Percentiles rank a stretch among this genome's conserved stretches.
phyloP scores from a whole-genome alignment of 768 basidiomycete genomes.

The Boletales sp. region DNA sequence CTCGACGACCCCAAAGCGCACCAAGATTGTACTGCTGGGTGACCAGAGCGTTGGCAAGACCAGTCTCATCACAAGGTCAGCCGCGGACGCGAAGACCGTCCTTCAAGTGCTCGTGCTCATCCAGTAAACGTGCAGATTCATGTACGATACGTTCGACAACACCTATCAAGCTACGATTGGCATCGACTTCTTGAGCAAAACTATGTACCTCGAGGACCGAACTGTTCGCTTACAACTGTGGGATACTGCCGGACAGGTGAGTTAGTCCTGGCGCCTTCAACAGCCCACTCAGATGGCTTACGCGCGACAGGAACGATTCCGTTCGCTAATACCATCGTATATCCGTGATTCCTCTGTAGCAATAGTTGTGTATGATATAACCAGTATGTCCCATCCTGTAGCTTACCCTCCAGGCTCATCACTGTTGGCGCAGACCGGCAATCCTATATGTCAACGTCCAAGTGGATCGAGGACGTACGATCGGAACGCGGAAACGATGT shows the following conservation, averaged over 20 bases:
- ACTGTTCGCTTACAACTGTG: slow-evolving; percentile 96
- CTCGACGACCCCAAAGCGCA: slow-evolving; percentile 87
- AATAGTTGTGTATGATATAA: slow-evolving; percentile 98
- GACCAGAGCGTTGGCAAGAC: slow-evolving; percentile 99
- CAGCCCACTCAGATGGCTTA: slow-evolving; percentile 1
- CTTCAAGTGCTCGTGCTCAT: slow-evolving; percentile 2
- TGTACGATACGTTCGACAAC: slow-evolving; percentile 99
- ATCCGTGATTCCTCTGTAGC: slow-evolving; percentile 99
- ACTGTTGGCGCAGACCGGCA: slow-evolving; percentile 65
- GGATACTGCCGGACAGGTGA: slow-evolving; percentile 96
- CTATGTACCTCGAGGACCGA: slow-evolving; percentile 98
- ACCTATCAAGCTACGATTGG: slow-evolving; percentile 98
- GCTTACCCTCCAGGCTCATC: slow-evolving; percentile 2
- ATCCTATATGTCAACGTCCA: slow-evolving; percentile 97
- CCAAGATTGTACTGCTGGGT: slow-evolving; percentile 93
- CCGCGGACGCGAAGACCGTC: slow-evolving; percentile 10
- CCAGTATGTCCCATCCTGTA: slow-evolving; percentile 57
- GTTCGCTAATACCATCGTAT: slow-evolving; percentile 96
- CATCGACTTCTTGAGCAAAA: slow-evolving; percentile 99
- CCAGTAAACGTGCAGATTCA: slow-evolving; percentile 57
- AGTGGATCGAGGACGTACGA: slow-evolving; percentile 99
- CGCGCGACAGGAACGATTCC: slow-evolving; percentile 79
- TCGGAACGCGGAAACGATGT: slow-evolving; percentile 97
- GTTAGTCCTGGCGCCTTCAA: slow-evolving; percentile 10
- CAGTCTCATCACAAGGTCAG: slow-evolving; percentile 90